Percentiles rank a stretch among this genome's conserved stretches.
Evolutionary conservation across 495 filamentous ascomycete species (phyloP).

Genomic region (Penicillium steckii): DNA sequence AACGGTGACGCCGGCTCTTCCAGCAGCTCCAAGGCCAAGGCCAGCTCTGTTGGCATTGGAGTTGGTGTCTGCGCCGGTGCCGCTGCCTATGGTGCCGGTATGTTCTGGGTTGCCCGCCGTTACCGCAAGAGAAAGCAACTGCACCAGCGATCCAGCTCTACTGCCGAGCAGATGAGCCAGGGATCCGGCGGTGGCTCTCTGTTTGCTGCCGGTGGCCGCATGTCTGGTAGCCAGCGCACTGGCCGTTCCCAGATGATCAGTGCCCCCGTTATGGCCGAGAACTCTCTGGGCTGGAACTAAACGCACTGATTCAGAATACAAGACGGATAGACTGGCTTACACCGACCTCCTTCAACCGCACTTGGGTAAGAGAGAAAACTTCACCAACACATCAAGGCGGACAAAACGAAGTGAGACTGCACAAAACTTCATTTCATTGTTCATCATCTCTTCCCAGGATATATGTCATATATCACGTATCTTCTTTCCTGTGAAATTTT

Average conservation of each 20-base stretch:
- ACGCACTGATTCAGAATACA: constrained; percentile 16
- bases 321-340: constrained; percentile 11
- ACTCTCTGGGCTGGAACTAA: constrained; percentile 98
- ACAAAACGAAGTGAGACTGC: constrained; percentile 19
- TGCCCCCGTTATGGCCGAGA: constrained; percentile 92
- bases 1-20: constrained; percentile 44
- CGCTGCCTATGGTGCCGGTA: constrained; percentile 93
- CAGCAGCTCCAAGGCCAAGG: constrained; percentile 52
- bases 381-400: neutral
- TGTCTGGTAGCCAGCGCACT: constrained; percentile 63
- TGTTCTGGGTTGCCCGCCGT: constrained; percentile 92
- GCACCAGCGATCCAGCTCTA: constrained; percentile 73
- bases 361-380: no score
- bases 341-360: no score
- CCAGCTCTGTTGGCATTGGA: constrained; percentile 82
- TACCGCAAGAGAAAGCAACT: constrained; percentile 85
- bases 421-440: constrained; percentile 32
- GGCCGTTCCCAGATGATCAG: constrained; percentile 71
- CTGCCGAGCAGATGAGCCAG: constrained; percentile 49
- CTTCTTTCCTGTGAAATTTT: constrained; percentile 31
- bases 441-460: constrained; percentile 21
- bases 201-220: constrained; percentile 40
- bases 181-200: constrained; percentile 31
- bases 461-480: constrained; percentile 30
- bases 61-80: constrained; percentile 76